phyloP scores from a whole-genome alignment of 768 basidiomycete genomes.

The Scleroderma citrinum region DNA sequence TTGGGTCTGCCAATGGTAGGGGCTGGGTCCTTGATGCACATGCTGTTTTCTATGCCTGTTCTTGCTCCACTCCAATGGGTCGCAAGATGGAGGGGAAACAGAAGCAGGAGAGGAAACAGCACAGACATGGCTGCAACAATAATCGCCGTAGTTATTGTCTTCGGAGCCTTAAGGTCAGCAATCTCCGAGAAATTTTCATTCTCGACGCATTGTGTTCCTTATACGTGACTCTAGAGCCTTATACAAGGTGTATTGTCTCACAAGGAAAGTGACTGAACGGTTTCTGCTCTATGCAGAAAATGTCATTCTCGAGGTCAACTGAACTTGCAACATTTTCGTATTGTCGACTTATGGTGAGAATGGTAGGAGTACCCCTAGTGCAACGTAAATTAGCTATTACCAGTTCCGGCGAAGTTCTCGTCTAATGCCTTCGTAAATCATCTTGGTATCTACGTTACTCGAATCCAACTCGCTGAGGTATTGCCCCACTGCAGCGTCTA shows the following conservation, averaged over 20 bases:
- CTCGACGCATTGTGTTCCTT: slow-evolving; percentile 4
- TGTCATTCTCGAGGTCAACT: slow-evolving; percentile 72
- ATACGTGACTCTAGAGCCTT: slow-evolving; percentile 46
- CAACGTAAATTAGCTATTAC: slow-evolving; percentile 28
- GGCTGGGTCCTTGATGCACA: slow-evolving; percentile 67
- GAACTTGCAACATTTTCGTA: slow-evolving; percentile 11
- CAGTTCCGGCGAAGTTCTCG: slow-evolving; percentile 67
- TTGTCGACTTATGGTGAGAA: neutral
- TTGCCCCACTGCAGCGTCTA: slow-evolving; percentile 67
- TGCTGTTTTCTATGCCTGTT: slow-evolving; percentile 59
- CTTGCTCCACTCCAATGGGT: slow-evolving; percentile 67
- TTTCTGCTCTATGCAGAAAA: slow-evolving; percentile 69
- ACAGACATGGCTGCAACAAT: slow-evolving; percentile 64
- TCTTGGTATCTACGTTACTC: slow-evolving; percentile 54
- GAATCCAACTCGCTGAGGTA: slow-evolving; percentile 69
- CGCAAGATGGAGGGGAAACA: slow-evolving; percentile 56
- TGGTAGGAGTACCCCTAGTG: slow-evolving; percentile 6
- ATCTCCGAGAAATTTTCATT: neutral
- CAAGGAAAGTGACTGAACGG: slow-evolving; percentile 52
- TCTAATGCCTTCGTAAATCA: slow-evolving; percentile 63
- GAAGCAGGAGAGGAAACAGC: slow-evolving; percentile 45
- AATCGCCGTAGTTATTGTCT: slow-evolving; percentile 51
- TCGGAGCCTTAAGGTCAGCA: slow-evolving; percentile 58
- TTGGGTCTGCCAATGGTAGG: slow-evolving; percentile 75
- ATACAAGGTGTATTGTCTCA: slow-evolving; percentile 62